A percentile compares a stretch with the other conserved stretches of the same genome.
Conservation (phyloP, 1,139 yeast genomes). For the Saccharomyces uvarum region DNA sequence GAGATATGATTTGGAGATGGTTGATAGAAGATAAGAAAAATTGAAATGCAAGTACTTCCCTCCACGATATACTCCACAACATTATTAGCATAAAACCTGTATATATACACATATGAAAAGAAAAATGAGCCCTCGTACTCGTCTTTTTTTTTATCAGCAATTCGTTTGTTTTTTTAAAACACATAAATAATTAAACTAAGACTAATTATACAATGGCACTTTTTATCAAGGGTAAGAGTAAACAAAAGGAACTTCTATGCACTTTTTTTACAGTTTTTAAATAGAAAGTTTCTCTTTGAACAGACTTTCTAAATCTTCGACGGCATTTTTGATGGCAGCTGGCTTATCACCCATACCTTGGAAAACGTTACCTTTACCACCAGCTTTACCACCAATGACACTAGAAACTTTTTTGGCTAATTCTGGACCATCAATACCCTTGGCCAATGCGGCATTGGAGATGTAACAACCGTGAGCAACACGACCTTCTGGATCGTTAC, state of each 20-base stretch:
- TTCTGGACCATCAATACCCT: constrained; percentile 69
- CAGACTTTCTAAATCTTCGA: constrained; percentile 54
- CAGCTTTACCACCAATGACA: constrained; percentile 91
- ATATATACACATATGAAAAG: not conserved
- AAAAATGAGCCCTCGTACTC: no score
- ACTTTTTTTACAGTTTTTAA: constrained; percentile 5
- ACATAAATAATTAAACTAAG: not conserved
- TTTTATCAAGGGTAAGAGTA: not conserved
- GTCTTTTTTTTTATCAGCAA: not conserved
- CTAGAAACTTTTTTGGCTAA: constrained; percentile 65
- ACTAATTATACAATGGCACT: not conserved
- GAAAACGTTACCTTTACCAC: constrained; percentile 93
- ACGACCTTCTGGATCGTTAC: constrained; percentile 52
- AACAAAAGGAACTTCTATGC: not conserved
- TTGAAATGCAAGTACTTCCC: constrained; percentile 6
- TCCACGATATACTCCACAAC: not conserved
- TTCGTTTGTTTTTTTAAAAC: not conserved
- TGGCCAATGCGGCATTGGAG: constrained; percentile 59
- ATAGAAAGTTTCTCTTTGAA: constrained; percentile 48
- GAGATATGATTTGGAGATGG: constrained; percentile 70
- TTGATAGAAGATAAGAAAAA: constrained; percentile 50
- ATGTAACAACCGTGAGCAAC: constrained; percentile 94
- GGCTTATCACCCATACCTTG: constrained; percentile 95
- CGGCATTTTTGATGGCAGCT: constrained; percentile 61
- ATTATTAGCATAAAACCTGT: not conserved